Evolutionary conservation across 2,329 filamentous ascomycete genomes (phyloP).

Genomic region (Colletotrichum lupini): DNA sequence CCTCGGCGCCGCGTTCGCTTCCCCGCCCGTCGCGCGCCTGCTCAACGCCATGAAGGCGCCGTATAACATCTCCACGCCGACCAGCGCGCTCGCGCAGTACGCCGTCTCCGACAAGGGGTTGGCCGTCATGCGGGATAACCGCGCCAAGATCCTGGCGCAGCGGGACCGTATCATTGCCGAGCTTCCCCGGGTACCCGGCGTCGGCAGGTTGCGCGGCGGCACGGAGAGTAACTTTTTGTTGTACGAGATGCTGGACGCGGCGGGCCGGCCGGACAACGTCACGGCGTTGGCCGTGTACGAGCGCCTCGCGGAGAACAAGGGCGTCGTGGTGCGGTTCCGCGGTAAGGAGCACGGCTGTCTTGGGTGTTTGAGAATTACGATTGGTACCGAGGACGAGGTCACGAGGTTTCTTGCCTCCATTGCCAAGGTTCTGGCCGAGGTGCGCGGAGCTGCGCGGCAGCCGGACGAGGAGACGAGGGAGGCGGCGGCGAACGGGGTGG

Average conservation of each 20-base stretch:
- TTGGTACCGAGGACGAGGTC: constrained; percentile 90
- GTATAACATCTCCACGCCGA: constrained; percentile 93
- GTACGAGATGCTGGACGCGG: constrained; percentile 82
- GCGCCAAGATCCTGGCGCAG: constrained; percentile 77
- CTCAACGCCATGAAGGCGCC: constrained; percentile 95
- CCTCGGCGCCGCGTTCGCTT: constrained; percentile 86
- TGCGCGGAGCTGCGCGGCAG: constrained; percentile 46
- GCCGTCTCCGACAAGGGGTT: constrained; percentile 78
- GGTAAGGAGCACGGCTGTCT: constrained; percentile 92
- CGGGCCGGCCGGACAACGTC: constrained; percentile 81
- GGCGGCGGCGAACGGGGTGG: constrained; percentile 47
- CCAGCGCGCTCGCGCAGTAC: constrained; percentile 80
- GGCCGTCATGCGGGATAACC: constrained; percentile 77
- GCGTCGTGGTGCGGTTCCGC: constrained; percentile 93
- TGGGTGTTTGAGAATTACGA: constrained; percentile 90
- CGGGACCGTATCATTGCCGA: constrained; percentile 80
- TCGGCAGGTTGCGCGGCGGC: constrained; percentile 86
- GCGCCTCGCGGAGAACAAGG: constrained; percentile 82
- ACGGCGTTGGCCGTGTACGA: constrained; percentile 86
- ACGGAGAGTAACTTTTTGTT: constrained; percentile 88
- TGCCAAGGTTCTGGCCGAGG: constrained; percentile 58
- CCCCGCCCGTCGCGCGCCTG: constrained; percentile 77
- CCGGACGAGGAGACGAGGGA: constrained; percentile 50
- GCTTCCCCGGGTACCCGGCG: constrained; percentile 78
- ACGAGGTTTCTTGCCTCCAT: constrained; percentile 80